These are phyloP conservation scores for Chrysosphaeria jannelii DNA, from an alignment of 2,329 filamentous ascomycete species.

Conservation along the genomic window DNA sequence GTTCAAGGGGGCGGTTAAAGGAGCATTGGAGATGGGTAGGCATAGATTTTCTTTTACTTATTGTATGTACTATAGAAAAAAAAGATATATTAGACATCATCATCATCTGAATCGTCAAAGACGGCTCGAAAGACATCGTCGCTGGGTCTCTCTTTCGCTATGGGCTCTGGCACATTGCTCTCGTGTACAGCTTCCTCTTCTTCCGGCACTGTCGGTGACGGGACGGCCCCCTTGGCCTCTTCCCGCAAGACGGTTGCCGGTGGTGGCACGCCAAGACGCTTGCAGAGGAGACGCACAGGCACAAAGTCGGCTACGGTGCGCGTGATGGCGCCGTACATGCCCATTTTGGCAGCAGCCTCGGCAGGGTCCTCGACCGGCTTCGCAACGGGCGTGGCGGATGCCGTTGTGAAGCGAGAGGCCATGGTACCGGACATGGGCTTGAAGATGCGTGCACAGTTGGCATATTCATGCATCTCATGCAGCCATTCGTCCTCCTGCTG, in stretches of 20 bases:
- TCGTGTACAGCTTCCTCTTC: no score
- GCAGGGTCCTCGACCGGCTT: conserved; percentile 49
- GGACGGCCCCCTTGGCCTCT: conserved; percentile 10
- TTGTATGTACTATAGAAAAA: background rate
- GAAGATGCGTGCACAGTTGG: conserved; percentile 38
- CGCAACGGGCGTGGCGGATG: conserved; percentile 15
- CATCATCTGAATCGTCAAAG: conserved; percentile 65
- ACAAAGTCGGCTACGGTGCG: conserved; percentile 40
- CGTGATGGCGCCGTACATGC: conserved; percentile 83
- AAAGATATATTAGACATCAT: conserved; percentile 9
- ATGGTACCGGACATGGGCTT: conserved; percentile 77
- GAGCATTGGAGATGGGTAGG: no score
- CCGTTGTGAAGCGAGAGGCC: conserved; percentile 64
- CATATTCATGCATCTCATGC: conserved; percentile 52
- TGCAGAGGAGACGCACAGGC: conserved; percentile 67
- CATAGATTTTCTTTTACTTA: no score
- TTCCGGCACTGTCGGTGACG: conserved; percentile 9
- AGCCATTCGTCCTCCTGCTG: conserved; percentile 41
- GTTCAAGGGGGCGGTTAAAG: no score
- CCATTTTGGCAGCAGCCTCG: conserved; percentile 59
- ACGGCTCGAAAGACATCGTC: conserved; percentile 75
- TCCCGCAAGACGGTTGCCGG: conserved; percentile 46
- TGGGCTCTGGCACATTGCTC: no score
- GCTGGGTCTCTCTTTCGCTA: conserved; percentile 31
- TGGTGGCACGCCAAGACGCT: conserved; percentile 66